phyloP scores from a whole-genome alignment of 2,329 filamentous ascomycete species.

The Cryphonectria naterciae region DNA sequence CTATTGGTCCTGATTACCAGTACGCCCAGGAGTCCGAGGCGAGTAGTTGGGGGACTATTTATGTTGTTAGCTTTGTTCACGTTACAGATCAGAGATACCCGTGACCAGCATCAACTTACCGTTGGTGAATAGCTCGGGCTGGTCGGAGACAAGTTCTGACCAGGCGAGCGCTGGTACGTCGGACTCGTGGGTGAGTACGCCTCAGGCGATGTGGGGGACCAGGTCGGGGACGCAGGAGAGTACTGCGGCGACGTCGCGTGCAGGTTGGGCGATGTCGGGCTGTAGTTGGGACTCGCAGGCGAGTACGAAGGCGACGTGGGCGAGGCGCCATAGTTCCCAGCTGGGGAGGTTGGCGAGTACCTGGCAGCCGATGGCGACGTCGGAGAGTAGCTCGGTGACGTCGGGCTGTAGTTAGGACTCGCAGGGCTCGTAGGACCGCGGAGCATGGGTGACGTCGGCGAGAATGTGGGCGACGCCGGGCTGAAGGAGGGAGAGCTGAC shows the following conservation, averaged over 20 bases:
- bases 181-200: conserved; percentile 68
- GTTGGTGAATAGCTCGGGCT: conserved; percentile 76
- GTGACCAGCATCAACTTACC: conserved; percentile 36
- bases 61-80: conserved; percentile 38
- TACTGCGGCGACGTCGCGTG: conserved; percentile 63
- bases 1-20: conserved; percentile 46
- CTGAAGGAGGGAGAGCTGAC: conserved; percentile 64
- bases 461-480: conserved; percentile 66
- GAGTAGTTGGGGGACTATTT: conserved; percentile 48
- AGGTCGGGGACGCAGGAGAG: conserved; percentile 73
- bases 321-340: conserved; percentile 64
- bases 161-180: conserved; percentile 58
- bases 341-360: conserved; percentile 74
- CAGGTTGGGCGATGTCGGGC: conserved; percentile 66
- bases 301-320: conserved; percentile 76
- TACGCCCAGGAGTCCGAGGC: conserved; percentile 49
- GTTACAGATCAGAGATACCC: neutral
- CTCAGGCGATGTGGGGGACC: conserved; percentile 74
- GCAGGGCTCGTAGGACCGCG: conserved; percentile 55
- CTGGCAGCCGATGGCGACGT: conserved; percentile 62
- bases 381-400: conserved; percentile 67
- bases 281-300: conserved; percentile 72
- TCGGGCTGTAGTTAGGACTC: conserved; percentile 67
- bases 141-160: conserved; percentile 63
- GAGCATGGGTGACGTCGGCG: conserved; percentile 63